A percentile compares a stretch with the other conserved stretches of the same genome.
Conservation (phyloP, 768 basidiomycete genomes). For the Lactarius sp. region DNA sequence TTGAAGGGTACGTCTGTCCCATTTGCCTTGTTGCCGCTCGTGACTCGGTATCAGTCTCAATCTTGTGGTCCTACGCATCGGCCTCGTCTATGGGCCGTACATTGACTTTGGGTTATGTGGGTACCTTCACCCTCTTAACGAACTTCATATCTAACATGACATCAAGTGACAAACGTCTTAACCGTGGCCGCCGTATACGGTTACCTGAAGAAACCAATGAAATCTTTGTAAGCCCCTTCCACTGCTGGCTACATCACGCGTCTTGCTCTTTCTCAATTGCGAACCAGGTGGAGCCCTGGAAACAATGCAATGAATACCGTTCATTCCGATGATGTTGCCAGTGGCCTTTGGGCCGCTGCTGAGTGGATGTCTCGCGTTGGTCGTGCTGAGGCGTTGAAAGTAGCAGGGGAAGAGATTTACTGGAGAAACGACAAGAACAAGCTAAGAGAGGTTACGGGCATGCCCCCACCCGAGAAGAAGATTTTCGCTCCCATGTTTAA, state of each 20-base stretch:
- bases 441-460: slow-evolving; percentile 56
- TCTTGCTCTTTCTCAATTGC: neutral
- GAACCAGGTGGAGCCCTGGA: slow-evolving; percentile 69
- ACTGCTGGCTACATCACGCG: neutral
- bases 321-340: slow-evolving; percentile 76
- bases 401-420: slow-evolving; percentile 61
- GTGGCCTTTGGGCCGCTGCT: slow-evolving; percentile 69
- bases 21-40: slow-evolving; percentile 4
- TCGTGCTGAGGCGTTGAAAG: slow-evolving; percentile 54
- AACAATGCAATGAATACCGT: slow-evolving; percentile 70
- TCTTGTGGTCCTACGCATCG: slow-evolving; percentile 70
- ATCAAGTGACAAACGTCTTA: slow-evolving; percentile 60
- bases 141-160: neutral
- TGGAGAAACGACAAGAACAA: slow-evolving; percentile 73
- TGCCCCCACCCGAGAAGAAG: slow-evolving; percentile 50
- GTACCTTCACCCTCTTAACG: neutral
- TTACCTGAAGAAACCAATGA: slow-evolving; percentile 79
- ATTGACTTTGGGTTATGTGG: slow-evolving; percentile 50
- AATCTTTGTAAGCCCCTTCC: slow-evolving; percentile 56
- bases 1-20: slow-evolving; percentile 51
- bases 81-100: slow-evolving; percentile 79
- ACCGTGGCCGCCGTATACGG: slow-evolving; percentile 79
- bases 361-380: slow-evolving; percentile 67
- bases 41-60: slow-evolving; percentile 50
- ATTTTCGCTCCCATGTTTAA: slow-evolving; percentile 79